Conservation (phyloP, 2,329 filamentous ascomycete genomes). For the Colletotrichum abscissum region DNA sequence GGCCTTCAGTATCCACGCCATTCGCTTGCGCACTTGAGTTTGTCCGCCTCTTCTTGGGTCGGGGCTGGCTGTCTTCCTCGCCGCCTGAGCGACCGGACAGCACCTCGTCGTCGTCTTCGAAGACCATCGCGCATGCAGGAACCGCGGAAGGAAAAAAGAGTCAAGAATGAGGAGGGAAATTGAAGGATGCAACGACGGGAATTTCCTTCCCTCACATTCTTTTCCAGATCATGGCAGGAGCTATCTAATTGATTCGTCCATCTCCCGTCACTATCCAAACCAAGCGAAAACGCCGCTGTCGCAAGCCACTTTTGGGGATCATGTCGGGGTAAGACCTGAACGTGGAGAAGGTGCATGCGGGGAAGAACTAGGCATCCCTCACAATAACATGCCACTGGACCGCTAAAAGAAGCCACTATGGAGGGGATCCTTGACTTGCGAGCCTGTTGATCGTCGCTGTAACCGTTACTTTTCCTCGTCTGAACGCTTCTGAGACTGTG, state of each 20-base stretch:
- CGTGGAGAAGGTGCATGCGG: slow-evolving; percentile 22
- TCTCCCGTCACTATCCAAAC: not conserved
- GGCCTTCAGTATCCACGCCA: slow-evolving; percentile 1
- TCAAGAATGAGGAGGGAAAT: not conserved
- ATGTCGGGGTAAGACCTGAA: slow-evolving; percentile 7
- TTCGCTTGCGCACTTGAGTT: slow-evolving; percentile 14
- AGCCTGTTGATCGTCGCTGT: slow-evolving; percentile 12
- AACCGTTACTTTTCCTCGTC: not conserved
- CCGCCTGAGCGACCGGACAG: slow-evolving; percentile 17
- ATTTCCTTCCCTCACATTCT: not conserved
- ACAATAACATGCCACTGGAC: slow-evolving; percentile 4
- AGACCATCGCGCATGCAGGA: not conserved
- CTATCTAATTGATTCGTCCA: not conserved
- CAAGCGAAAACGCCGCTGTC: not conserved
- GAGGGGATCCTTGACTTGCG: not conserved
- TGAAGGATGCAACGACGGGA: not conserved
- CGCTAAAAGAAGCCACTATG: slow-evolving; percentile 10
- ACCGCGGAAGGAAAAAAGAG: not conserved
- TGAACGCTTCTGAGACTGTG: not conserved
- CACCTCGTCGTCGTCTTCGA: slow-evolving; percentile 16
- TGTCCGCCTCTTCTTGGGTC: slow-evolving; percentile 12
- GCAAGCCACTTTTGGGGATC: not conserved
- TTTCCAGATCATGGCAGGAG: not conserved
- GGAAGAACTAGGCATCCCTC: slow-evolving; percentile 9
- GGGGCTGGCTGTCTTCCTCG: slow-evolving; percentile 11